Percentiles rank a stretch among this genome's conserved stretches.
These are phyloP conservation scores for Mycosarcoma mackinlayi DNA, from an alignment of 1,284 basidiomycete genomes.

Conservation along the genomic window DNA sequence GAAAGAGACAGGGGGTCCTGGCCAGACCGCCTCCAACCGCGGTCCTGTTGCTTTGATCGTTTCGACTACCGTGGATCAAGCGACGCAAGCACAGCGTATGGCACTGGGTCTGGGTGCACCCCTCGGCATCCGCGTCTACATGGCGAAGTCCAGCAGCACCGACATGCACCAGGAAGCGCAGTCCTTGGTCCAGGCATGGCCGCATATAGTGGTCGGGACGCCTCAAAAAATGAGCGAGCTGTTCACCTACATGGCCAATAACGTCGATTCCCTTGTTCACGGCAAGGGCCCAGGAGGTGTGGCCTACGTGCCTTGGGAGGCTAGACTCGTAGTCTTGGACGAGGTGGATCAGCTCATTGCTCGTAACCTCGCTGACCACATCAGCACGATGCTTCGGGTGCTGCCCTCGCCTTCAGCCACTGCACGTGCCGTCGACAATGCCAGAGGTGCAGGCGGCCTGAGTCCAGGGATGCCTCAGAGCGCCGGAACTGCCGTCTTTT, in stretches of 20 bases:
- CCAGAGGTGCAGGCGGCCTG: conserved; percentile 15
- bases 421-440: background rate
- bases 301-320: conserved; percentile 75
- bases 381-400: conserved; percentile 88
- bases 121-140: conserved; percentile 59
- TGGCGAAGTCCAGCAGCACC: conserved; percentile 50
- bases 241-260: conserved; percentile 80
- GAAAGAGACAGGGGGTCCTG: conserved; percentile 38
- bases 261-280: conserved; percentile 23
- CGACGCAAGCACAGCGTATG: conserved; percentile 96
- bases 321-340: conserved; percentile 90
- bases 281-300: conserved; percentile 19
- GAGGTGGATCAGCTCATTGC: conserved; percentile 98
- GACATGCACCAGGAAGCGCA: conserved; percentile 55
- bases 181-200: conserved; percentile 67
- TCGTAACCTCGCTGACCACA: conserved; percentile 92
- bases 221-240: conserved; percentile 94
- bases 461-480: conserved; percentile 37
- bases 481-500: conserved; percentile 19
- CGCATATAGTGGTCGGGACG: conserved; percentile 95
- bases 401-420: conserved; percentile 76
- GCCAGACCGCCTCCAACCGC: conserved; percentile 66
- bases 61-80: conserved; percentile 97
- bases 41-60: conserved; percentile 76
- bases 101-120: conserved; percentile 91